Evolutionary conservation across 2,329 filamentous ascomycete genomes (phyloP), one percentile per base, ranked within the genome.

Genomic region (Fusarium pseudoanthophilum): DNA sequence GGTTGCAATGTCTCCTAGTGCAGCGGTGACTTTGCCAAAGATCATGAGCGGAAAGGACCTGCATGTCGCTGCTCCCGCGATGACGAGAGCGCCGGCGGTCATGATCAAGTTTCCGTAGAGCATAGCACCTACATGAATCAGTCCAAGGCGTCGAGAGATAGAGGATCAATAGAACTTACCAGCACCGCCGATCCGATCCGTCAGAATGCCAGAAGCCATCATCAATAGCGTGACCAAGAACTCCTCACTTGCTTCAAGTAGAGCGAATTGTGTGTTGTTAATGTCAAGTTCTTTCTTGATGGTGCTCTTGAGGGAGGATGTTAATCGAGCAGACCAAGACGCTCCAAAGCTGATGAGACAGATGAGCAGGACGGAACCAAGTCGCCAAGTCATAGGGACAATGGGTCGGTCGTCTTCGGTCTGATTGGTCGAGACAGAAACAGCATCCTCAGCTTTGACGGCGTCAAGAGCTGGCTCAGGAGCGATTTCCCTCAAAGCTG

Each of bases 171-270:
- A 32, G 11, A 32, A 32, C 39, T 5, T 51, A 52, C 51, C 36
- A 4, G 51, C 36, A 6, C 51, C 36, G 1, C 51, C 51, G 0
- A 55, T 40, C 0, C 36, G 51, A 0, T 55, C 51, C 0, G 51
- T 55, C 1, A 55, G 51, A n/a, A 55, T 55, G 0, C 51, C 51
- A 0, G 51, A 55, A 0, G 36, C 36, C 36, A 55, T 55, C 36
- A 26, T 55, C 36, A 30, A 55, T 0, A 55, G 1, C 4, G 36
- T 55, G 3, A 55, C 51, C 5, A 55, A 14, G 5, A 55, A 55
- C 15, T 55, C 51, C 2, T 55, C 51, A 14, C 51, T 55, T 5
- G 36, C 51, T 14, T 55, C 51, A 0, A 55, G 20, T 1, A 55
- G 15, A 4, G 51, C 51, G 7, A 55, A 55, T n/a, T 55, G 52